Conservation (phyloP, 768 basidiomycete species). For the Wakefieldia striispora region DNA sequence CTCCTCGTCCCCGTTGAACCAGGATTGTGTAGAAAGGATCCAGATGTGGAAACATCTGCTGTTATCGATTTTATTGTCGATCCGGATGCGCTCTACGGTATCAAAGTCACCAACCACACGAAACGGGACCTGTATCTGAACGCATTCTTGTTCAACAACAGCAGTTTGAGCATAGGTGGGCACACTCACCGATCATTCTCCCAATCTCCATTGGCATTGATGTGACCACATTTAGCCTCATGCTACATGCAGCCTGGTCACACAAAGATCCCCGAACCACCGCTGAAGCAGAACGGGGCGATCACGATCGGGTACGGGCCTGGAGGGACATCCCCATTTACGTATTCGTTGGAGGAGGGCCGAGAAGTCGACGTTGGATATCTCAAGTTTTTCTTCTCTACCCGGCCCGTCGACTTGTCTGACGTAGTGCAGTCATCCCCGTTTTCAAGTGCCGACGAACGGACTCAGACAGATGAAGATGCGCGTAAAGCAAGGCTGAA, state of each 20-base stretch:
- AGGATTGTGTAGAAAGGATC: constrained; percentile 4
- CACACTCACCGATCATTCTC: background rate
- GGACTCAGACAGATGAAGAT: background rate
- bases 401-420: constrained; percentile 33
- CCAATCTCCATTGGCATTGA: background rate
- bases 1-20: background rate
- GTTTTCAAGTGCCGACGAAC: constrained; percentile 13
- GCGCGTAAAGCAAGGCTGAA: constrained; percentile 1
- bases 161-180: constrained; percentile 36
- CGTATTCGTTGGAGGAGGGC: constrained; percentile 14
- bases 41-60: background rate
- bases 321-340: constrained; percentile 12
- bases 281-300: constrained; percentile 1
- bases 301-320: constrained; percentile 43
- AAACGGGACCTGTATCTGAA: constrained; percentile 33
- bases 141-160: constrained; percentile 43
- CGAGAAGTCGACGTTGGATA: constrained; percentile 40
- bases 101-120: constrained; percentile 21
- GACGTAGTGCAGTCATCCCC: constrained; percentile 35
- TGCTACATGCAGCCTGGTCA: constrained; percentile 5
- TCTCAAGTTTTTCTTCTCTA: constrained; percentile 44
- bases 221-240: background rate
- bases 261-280: constrained; percentile 1
- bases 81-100: constrained; percentile 29
- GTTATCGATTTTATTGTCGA: constrained; percentile 24